These are phyloP conservation scores for Harringtonia lauricola DNA, from an alignment of 2,329 filamentous ascomycete genomes.

Conservation along the genomic window DNA sequence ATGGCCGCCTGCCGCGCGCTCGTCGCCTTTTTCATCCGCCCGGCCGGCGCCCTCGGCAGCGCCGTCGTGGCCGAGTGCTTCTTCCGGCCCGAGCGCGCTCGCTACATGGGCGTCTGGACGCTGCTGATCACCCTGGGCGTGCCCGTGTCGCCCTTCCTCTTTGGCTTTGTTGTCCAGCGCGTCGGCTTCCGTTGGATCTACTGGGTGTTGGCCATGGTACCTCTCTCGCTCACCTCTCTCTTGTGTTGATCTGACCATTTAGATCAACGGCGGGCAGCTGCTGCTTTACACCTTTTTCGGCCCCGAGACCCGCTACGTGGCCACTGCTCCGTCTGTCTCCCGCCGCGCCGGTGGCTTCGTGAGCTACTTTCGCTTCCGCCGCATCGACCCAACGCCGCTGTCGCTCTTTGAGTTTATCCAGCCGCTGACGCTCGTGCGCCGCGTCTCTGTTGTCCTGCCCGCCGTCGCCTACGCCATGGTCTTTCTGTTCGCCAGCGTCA, in stretches of 20 bases:
- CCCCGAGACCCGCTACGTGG: slow-evolving; percentile 44
- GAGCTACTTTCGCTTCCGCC: slow-evolving; percentile 30
- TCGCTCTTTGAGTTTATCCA: slow-evolving; percentile 36
- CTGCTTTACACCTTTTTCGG: slow-evolving; percentile 43
- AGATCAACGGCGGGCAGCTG: slow-evolving; percentile 46
- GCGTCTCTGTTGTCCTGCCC: slow-evolving; percentile 37
- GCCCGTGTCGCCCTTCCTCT: slow-evolving; percentile 21
- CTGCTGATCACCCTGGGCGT: slow-evolving; percentile 18
- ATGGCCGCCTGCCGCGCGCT: slow-evolving; percentile 40
- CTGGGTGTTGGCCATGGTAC: slow-evolving; percentile 45
- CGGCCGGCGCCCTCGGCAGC: slow-evolving; percentile 39
- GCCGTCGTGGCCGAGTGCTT: slow-evolving; percentile 47
- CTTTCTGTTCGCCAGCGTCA: slow-evolving; percentile 41
- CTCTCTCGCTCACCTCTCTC: too few relatives aligned
- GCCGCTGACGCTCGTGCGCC: slow-evolving; percentile 30
- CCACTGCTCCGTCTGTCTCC: slow-evolving; percentile 12
- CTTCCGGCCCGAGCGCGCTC: slow-evolving; percentile 41
- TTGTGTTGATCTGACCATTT: neutral
- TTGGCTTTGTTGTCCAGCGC: slow-evolving; percentile 35
- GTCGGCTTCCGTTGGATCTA: slow-evolving; percentile 48
- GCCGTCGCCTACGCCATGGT: slow-evolving; percentile 43
- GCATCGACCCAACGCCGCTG: slow-evolving; percentile 41
- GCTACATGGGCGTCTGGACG: slow-evolving; percentile 49
- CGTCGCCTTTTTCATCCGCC: slow-evolving; percentile 43
- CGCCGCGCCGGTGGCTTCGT: slow-evolving; percentile 1